Conservation (phyloP, 495 filamentous ascomycete genomes). For the Pyrenopolyporus hunteri region DNA sequence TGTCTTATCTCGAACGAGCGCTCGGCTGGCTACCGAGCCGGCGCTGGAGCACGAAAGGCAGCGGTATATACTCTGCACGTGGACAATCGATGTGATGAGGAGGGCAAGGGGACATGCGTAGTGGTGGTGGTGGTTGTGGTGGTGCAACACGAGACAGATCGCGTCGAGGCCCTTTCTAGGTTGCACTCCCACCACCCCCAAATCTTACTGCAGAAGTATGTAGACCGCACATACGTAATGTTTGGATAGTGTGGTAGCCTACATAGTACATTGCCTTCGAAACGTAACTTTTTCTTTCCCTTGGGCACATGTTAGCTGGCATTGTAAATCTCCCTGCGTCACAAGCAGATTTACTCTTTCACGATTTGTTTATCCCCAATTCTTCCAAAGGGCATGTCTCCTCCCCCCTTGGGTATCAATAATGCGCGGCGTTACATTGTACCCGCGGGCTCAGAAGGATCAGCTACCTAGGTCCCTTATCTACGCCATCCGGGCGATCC, state of each 20-base stretch:
- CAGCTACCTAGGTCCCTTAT: too few species aligned
- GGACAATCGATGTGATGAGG: constrained; percentile 11
- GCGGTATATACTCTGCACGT: constrained; percentile 17
- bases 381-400: too few species aligned
- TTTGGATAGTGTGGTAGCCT: background rate
- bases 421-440: background rate
- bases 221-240: constrained; percentile 15
- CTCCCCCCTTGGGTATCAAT: too few species aligned
- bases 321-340: background rate
- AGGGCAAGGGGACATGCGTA: constrained; percentile 1
- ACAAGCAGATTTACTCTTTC: too few species aligned
- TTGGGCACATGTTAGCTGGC: too few species aligned
- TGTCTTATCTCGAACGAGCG: background rate
- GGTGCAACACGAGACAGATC: constrained; percentile 16
- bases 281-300: too few species aligned
- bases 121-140: background rate
- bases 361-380: too few species aligned
- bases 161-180: constrained; percentile 21
- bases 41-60: too few species aligned
- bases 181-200: background rate
- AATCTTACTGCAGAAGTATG: constrained; percentile 23
- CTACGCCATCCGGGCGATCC: background rate
- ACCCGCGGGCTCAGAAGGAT: too few species aligned
- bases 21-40: constrained; percentile 19
- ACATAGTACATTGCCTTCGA: background rate